Evolutionary conservation across 192 early-diverging fungal species (phyloP).

Genomic region (Radiomyces spectabilis): DNA sequence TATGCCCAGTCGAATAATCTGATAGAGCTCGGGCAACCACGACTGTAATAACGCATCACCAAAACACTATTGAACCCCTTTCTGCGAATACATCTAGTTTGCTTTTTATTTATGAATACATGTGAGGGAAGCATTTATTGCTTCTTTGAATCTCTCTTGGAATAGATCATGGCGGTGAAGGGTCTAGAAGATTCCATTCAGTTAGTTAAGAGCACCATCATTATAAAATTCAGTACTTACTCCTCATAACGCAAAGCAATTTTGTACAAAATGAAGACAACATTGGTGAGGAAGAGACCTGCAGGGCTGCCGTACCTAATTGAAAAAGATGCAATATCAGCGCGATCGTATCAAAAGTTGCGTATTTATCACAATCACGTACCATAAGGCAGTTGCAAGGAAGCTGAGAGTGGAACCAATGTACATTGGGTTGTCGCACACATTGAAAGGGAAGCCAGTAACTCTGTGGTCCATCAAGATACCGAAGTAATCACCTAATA

Average conservation of each 20-base stretch:
- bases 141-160: slow-evolving; percentile 41
- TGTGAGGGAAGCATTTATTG: too few relatives aligned
- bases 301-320: slow-evolving; percentile 58
- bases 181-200: slow-evolving; percentile 38
- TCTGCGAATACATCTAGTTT: too few relatives aligned
- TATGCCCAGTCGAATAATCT: too few relatives aligned
- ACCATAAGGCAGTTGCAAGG: slow-evolving; percentile 76
- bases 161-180: slow-evolving; percentile 78
- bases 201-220: background rate
- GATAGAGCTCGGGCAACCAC: too few relatives aligned
- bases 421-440: slow-evolving; percentile 94
- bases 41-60: too few relatives aligned
- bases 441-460: slow-evolving; percentile 88
- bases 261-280: slow-evolving; percentile 70
- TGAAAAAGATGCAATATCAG: background rate
- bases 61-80: too few relatives aligned
- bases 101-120: too few relatives aligned
- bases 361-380: too few relatives aligned
- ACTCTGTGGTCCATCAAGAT: slow-evolving; percentile 83
- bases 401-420: slow-evolving; percentile 84
- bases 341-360: too few relatives aligned
- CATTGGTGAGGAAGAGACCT: slow-evolving; percentile 57
- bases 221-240: slow-evolving; percentile 33
- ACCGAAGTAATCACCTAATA: slow-evolving; percentile 86
- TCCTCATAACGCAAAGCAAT: slow-evolving; percentile 76